These are phyloP conservation scores for Talinum fruticosum DNA, from an alignment of 148 eudicot species.

Conservation along the genomic window DNA sequence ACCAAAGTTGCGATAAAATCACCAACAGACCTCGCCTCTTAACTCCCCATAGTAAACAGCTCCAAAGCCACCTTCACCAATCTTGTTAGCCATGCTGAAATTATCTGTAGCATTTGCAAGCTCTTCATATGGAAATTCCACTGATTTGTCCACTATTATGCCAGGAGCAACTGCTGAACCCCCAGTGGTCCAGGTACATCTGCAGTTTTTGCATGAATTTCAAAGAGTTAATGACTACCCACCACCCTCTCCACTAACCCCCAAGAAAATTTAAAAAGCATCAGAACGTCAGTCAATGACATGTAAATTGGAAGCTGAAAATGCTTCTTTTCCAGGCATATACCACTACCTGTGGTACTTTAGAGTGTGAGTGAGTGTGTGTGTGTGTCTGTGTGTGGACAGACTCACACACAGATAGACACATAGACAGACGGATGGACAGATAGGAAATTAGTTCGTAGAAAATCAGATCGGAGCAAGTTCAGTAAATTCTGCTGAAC, in stretches of 20 bases:
- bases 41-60: constrained; percentile 95
- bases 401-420: too few relatives aligned
- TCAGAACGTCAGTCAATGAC: neutral
- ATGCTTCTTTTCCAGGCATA: neutral
- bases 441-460: neutral
- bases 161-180: constrained; percentile 42
- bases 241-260: neutral
- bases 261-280: neutral
- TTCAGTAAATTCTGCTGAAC: neutral
- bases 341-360: too few relatives aligned
- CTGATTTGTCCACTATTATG: constrained; percentile 70
- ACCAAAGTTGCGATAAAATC: constrained; percentile 1
- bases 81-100: constrained; percentile 77
- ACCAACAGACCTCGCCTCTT: constrained; percentile 76
- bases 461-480: neutral
- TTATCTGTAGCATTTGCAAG: constrained; percentile 71
- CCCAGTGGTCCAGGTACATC: constrained; percentile 33
- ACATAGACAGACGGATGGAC: too few relatives aligned
- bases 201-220: constrained; percentile 21
- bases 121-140: constrained; percentile 81
- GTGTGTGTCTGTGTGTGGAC: too few relatives aligned
- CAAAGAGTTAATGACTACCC: constrained; percentile 14
- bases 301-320: neutral
- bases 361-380: too few relatives aligned
- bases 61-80: constrained; percentile 95